These are phyloP conservation scores for Barnettozyma siamensis DNA, from an alignment of 805 yeast genomes.

Conservation along the genomic window DNA sequence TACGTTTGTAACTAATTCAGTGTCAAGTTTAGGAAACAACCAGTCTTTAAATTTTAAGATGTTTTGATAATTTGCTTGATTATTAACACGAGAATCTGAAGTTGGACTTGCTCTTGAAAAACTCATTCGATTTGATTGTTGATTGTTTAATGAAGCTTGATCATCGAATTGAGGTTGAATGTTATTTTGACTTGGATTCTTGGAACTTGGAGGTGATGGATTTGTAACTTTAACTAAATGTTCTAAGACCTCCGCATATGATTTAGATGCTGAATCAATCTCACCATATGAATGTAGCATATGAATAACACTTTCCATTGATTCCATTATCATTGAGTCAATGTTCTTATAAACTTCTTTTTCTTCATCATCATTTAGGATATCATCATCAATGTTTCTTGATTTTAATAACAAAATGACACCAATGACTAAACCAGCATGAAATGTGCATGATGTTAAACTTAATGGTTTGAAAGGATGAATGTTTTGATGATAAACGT, in stretches of 20 bases:
- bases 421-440: conserved; percentile 34
- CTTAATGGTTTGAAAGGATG: conserved; percentile 34
- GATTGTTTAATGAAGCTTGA: background rate
- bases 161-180: background rate
- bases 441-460: conserved; percentile 29
- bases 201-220: background rate
- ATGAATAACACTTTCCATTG: conserved; percentile 19
- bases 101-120: background rate
- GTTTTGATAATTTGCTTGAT: conserved; percentile 18
- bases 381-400: conserved; percentile 16
- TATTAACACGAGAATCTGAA: conserved; percentile 6
- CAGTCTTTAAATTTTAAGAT: conserved; percentile 23
- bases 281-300: conserved; percentile 18
- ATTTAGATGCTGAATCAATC: conserved; percentile 16
- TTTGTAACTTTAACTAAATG: conserved; percentile 17
- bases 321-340: conserved; percentile 13
- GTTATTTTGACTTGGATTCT: too few relatives aligned
- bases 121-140: background rate
- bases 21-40: conserved; percentile 18
- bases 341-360: conserved; percentile 12
- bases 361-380: conserved; percentile 13
- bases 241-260: conserved; percentile 14
- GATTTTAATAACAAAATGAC: conserved; percentile 23
- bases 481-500: conserved; percentile 22
- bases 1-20: background rate